A percentile compares a stretch with the other conserved stretches of the same genome.
phyloP scores from a whole-genome alignment of 306 rosid genomes.

The Fragaria ananassa region DNA sequence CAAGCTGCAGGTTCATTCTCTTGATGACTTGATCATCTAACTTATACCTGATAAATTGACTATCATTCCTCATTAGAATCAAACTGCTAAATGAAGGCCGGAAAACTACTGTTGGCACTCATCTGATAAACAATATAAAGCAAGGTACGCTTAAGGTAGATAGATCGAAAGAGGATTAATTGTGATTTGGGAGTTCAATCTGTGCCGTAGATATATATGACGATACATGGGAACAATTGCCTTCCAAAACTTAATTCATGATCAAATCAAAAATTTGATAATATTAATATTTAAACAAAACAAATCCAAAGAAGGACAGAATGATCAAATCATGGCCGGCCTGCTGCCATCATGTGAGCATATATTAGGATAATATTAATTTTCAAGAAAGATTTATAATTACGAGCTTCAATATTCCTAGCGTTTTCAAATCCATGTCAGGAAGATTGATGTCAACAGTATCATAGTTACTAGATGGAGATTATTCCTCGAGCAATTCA shows the following conservation, averaged over 20 bases:
- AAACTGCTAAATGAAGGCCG: too few relatives aligned
- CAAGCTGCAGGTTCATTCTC: too few relatives aligned
- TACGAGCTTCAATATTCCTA: not conserved
- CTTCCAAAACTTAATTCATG: not conserved
- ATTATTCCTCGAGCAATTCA: not conserved
- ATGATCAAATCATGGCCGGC: constrained; percentile 1
- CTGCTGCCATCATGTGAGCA: not conserved
- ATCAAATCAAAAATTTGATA: not conserved
- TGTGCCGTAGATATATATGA: too few relatives aligned
- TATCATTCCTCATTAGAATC: too few relatives aligned
- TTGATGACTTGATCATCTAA: too few relatives aligned
- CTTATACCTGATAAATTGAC: too few relatives aligned
- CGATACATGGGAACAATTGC: not conserved
- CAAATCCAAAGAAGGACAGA: not conserved
- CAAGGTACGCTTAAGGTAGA: too few relatives aligned
- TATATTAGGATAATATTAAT: not conserved
- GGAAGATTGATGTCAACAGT: constrained; percentile 8
- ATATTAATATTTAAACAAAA: not conserved
- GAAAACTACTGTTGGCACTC: too few relatives aligned
- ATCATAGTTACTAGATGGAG: not conserved
- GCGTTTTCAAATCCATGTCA: constrained; percentile 13
- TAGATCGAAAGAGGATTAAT: too few relatives aligned
- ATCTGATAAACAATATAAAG: too few relatives aligned
- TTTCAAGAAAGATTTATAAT: not conserved
- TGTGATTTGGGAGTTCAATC: too few relatives aligned